Conservation (phyloP, 2,329 filamentous ascomycete species). For the Gremmenia infestans region DNA sequence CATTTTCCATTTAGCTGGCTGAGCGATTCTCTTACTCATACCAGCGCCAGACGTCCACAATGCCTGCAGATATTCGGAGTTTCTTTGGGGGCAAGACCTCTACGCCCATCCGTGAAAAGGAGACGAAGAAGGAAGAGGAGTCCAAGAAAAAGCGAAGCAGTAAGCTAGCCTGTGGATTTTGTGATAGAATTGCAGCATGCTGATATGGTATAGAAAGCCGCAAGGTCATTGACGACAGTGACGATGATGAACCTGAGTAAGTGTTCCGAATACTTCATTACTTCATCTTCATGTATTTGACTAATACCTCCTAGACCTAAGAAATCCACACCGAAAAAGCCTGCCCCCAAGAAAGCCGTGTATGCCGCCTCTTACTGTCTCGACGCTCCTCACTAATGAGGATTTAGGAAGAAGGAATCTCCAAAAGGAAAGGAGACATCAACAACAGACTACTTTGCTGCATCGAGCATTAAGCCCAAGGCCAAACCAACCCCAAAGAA, state of each 20-base stretch:
- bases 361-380: conserved; percentile 30
- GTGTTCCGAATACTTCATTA: conserved; percentile 12
- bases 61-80: conserved; percentile 84
- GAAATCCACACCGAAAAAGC: conserved; percentile 50
- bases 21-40: neutral
- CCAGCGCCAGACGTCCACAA: conserved; percentile 33
- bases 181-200: neutral
- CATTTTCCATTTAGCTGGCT: neutral
- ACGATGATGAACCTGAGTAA: conserved; percentile 59
- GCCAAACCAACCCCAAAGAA: conserved; percentile 23
- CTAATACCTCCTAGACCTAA: conserved; percentile 32
- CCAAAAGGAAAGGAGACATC: conserved; percentile 31
- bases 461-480: conserved; percentile 28
- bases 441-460: conserved; percentile 33
- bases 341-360: conserved; percentile 52
- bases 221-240: conserved; percentile 76
- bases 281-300: conserved; percentile 2
- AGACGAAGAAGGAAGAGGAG: conserved; percentile 30
- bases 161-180: conserved; percentile 9
- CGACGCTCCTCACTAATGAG: neutral
- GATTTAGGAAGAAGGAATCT: conserved; percentile 26
- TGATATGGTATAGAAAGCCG: conserved; percentile 42
- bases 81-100: conserved; percentile 81
- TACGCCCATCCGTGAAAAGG: conserved; percentile 43
- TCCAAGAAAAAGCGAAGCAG: conserved; percentile 31